Evolutionary conservation across 345 rosid genomes (phyloP).

Genomic region (Physaria fendleri): DNA sequence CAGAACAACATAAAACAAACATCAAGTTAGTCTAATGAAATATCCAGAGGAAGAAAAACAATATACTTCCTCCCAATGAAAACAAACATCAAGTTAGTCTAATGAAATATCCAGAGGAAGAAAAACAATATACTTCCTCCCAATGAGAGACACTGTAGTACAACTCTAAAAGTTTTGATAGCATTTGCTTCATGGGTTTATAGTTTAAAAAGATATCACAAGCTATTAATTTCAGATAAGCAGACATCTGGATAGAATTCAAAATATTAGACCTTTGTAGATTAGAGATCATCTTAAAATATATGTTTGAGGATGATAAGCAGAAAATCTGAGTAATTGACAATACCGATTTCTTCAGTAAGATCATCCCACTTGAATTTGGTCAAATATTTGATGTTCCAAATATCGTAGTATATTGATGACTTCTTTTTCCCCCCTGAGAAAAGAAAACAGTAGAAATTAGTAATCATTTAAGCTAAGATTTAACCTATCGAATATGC

Average conservation of each 20-base stretch:
- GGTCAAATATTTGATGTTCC: slow-evolving; percentile 94
- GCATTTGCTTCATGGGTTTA: not conserved
- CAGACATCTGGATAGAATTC: too few species aligned
- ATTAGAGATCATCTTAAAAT: slow-evolving; percentile 6
- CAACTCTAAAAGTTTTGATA: not conserved
- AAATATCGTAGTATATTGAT: slow-evolving; percentile 62
- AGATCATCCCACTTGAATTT: slow-evolving; percentile 98
- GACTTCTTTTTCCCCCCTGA: slow-evolving; percentile 91
- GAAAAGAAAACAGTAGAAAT: slow-evolving; percentile 3
- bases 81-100: slow-evolving; percentile 1
- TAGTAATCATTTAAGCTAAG: not conserved
- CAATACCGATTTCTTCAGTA: slow-evolving; percentile 75
- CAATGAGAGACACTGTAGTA: not conserved
- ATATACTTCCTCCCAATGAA: too few species aligned
- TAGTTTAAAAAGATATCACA: not conserved
- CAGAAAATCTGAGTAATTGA: slow-evolving; percentile 1
- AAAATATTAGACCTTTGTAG: too few species aligned
- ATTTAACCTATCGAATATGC: not conserved
- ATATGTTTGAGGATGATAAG: not conserved
- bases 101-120: not conserved
- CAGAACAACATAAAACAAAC: not conserved
- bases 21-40: not conserved
- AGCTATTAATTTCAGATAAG: too few species aligned
- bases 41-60: not conserved
- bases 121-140: not conserved